Conservation (phyloP, 768 basidiomycete species). For the Lepiota venenata region DNA sequence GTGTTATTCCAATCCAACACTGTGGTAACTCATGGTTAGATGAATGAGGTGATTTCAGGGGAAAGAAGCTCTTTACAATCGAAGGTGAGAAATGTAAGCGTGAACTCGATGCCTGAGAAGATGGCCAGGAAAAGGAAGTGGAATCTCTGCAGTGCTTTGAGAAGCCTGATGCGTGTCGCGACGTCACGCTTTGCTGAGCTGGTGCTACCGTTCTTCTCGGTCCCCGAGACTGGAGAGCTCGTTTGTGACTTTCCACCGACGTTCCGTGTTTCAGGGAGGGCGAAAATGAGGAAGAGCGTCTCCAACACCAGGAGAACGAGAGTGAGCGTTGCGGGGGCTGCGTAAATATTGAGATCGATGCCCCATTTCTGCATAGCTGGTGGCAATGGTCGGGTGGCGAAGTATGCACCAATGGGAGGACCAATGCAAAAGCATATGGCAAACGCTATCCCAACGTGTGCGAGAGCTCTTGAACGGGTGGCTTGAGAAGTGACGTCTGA, state of each 20-base stretch:
- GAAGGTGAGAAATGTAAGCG: slow-evolving; percentile 91
- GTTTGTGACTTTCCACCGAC: slow-evolving; percentile 25
- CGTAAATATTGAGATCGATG: slow-evolving; percentile 82
- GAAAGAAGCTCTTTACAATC: slow-evolving; percentile 53
- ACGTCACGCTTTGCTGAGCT: slow-evolving; percentile 28
- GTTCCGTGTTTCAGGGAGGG: slow-evolving; percentile 85
- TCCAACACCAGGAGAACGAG: slow-evolving; percentile 74
- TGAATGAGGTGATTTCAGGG: not conserved
- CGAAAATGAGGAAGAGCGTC: slow-evolving; percentile 70
- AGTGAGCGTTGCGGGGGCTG: slow-evolving; percentile 83
- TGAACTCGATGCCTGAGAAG: slow-evolving; percentile 97
- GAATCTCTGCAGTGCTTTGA: slow-evolving; percentile 58
- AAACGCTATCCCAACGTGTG: slow-evolving; percentile 94
- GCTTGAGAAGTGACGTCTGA: slow-evolving; percentile 84
- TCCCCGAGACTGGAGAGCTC: slow-evolving; percentile 8
- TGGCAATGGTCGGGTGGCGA: slow-evolving; percentile 83
- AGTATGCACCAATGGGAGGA: slow-evolving; percentile 94
- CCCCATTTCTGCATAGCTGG: slow-evolving; percentile 51
- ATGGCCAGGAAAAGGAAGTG: slow-evolving; percentile 87
- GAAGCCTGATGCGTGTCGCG: slow-evolving; percentile 50
- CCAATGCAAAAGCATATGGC: slow-evolving; percentile 92
- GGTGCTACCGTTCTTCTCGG: slow-evolving; percentile 15
- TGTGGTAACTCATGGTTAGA: slow-evolving; percentile 21
- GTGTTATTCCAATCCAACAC: slow-evolving; percentile 89
- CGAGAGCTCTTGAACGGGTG: slow-evolving; percentile 81